Evolutionary conservation across 129 eudicot species (phyloP).

Genomic region (Cynara cardunculus): DNA sequence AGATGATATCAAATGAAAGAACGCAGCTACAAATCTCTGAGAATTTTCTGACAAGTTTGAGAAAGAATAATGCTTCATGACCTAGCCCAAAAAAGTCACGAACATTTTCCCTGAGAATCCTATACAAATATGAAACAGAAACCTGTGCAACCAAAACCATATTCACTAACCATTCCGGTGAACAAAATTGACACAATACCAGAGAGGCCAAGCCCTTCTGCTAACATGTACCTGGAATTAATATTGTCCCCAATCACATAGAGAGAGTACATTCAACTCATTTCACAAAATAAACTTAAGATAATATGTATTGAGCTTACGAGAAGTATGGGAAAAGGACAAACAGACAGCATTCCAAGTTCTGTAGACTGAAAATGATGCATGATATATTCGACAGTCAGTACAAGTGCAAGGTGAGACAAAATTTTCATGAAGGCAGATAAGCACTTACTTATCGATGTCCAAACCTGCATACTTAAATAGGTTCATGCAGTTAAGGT

Average conservation of each 20-base stretch:
- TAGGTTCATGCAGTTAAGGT: slow-evolving; percentile 85
- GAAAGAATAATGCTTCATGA: slow-evolving; percentile 93
- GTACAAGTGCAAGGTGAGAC: slow-evolving; percentile 3
- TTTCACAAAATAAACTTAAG: background rate
- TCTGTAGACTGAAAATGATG: slow-evolving; percentile 76
- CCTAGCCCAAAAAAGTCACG: slow-evolving; percentile 41
- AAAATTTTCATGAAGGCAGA: background rate
- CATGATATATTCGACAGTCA: slow-evolving; percentile 13
- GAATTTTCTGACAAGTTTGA: slow-evolving; percentile 90
- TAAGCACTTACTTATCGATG: slow-evolving; percentile 81
- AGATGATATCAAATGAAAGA: slow-evolving; percentile 97
- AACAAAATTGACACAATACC: slow-evolving; percentile 97
- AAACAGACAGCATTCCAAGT: slow-evolving; percentile 97
- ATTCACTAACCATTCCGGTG: slow-evolving; percentile 93
- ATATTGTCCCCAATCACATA: slow-evolving; percentile 11
- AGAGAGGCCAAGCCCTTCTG: slow-evolving; percentile 99
- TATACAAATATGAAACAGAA: background rate
- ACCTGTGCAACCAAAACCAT: background rate
- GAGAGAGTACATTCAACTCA: slow-evolving; percentile 5
- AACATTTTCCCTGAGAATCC: background rate
- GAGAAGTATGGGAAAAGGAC: slow-evolving; percentile 99
- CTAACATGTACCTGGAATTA: slow-evolving; percentile 81
- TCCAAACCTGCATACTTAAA: slow-evolving; percentile 98
- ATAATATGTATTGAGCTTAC: slow-evolving; percentile 48
- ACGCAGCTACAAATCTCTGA: slow-evolving; percentile 89